Base-by-base conservation (phyloP, 176 grass and related monocot species). In the Rhynchospora breviuscula region DNA sequence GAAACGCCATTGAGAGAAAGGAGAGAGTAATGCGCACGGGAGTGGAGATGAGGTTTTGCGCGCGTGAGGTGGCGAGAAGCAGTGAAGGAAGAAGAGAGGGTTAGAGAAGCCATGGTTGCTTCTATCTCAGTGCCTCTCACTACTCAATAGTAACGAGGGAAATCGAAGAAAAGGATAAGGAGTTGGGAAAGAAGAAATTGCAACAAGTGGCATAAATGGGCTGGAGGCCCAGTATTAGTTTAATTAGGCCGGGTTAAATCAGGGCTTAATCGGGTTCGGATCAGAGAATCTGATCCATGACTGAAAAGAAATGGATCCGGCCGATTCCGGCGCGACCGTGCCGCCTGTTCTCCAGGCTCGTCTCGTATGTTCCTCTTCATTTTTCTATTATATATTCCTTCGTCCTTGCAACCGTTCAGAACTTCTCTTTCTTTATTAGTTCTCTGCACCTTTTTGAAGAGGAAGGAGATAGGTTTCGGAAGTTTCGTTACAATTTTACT, bases 1-100 rank as follows among this genome's bases (percentile, higher is more conserved):
- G 66, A 47, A 49, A 44, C 13, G 15, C 52, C 76, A 18, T 44
- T 68, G 51, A 31, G 58, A 53, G 26, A 59, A 43, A 56, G 46
- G 44, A n/a, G n/a, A 57, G 21, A 18, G 68, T 69, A 67, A 57
- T 13, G 7, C 14, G n/a, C n/a, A 23, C 21, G 47, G 19, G 54
- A 18, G 21, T 63, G 64, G 12, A 71, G 31, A 9, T 43, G 51
- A 1, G 53, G 35, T 45, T 29, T 71, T n/a, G 54, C 26, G 7
- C 83, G 22, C 45, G 47, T 80, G 60, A 79, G 78, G 23, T 53
- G 22, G 45, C 59, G 84, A 59, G 52, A 48, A 18, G 71, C 45
- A 18, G 84, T 71, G 18, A 67, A 86, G 40, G 62, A 80, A 25
- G 84, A 86, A 67, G 84, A 86, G 84, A 86, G 76, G 44, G 84